Evolutionary conservation across 805 yeast genomes (phyloP).

Genomic region (Wickerhamomyces canadensis): DNA sequence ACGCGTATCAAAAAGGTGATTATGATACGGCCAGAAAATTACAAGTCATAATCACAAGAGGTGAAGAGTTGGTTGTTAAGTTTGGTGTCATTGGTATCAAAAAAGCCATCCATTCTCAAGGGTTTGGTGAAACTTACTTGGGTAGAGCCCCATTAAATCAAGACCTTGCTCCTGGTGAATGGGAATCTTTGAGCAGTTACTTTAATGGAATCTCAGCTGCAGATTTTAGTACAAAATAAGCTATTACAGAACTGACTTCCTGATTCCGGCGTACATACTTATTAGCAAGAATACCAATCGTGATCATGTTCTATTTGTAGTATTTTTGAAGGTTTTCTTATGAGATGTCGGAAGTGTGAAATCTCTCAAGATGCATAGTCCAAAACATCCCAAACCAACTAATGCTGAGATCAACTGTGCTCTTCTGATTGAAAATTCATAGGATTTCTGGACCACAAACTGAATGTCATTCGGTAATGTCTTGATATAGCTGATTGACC

Average conservation of each 20-base stretch:
- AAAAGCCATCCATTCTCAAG: constrained; percentile 32
- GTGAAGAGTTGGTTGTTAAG: constrained; percentile 33
- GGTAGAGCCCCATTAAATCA: constrained; percentile 45
- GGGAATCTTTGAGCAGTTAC: constrained; percentile 21
- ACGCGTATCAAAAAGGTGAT: constrained; percentile 35
- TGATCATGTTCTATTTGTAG: too few relatives aligned
- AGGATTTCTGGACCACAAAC: constrained; percentile 4
- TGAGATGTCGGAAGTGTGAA: too few relatives aligned
- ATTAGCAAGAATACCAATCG: too few relatives aligned
- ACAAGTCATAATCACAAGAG: constrained; percentile 39
- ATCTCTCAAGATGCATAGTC: constrained; percentile 7
- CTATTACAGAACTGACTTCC: too few relatives aligned
- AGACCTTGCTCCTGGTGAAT: constrained; percentile 27
- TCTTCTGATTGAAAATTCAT: constrained; percentile 13
- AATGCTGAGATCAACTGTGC: constrained; percentile 9
- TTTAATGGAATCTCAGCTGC: constrained; percentile 9
- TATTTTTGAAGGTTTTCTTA: too few relatives aligned
- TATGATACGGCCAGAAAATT: constrained; percentile 34
- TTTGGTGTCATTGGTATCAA: constrained; percentile 45
- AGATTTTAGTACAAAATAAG: constrained; percentile 12
- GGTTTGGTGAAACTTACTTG: constrained; percentile 39
- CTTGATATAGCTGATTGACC: constrained; percentile 14
- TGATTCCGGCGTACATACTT: too few relatives aligned
- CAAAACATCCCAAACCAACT: constrained; percentile 6
- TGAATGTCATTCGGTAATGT: constrained; percentile 9